Conservation (phyloP, 352 stramenopile genomes). For the Globisporangium megalacanthum region DNA sequence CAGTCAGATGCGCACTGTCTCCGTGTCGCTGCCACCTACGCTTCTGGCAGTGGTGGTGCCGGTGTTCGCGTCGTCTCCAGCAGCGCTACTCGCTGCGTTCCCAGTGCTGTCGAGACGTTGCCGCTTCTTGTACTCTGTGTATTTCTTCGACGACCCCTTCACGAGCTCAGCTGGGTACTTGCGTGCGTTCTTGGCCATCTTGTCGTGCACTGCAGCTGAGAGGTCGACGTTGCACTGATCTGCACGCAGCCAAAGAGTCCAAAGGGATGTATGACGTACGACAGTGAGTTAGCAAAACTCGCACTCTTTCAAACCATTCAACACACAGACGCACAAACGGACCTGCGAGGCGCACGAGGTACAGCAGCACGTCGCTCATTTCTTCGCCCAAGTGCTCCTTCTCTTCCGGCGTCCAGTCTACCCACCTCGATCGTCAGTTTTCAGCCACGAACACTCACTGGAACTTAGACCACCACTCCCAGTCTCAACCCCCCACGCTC, state of each 20-base stretch:
- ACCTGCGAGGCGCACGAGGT: constrained; percentile 92
- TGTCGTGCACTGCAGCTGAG: constrained; percentile 82
- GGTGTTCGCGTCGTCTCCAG: not conserved
- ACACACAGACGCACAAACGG: not conserved
- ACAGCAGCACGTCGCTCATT: constrained; percentile 96
- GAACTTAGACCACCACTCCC: not conserved
- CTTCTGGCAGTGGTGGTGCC: not conserved
- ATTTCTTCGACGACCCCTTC: constrained; percentile 68
- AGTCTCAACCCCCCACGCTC: constrained; percentile 14
- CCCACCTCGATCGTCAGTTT: not conserved
- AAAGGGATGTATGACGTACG: too few species aligned
- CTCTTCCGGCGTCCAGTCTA: constrained; percentile 74
- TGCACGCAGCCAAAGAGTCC: not conserved
- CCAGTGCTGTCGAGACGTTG: constrained; percentile 28
- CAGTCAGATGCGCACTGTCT: constrained; percentile 7
- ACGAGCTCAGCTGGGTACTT: constrained; percentile 76
- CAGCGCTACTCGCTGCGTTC: not conserved
- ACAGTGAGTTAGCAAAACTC: too few species aligned
- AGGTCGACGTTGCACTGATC: constrained; percentile 91
- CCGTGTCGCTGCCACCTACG: not conserved
- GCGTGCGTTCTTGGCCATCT: constrained; percentile 88
- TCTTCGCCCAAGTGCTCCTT: constrained; percentile 93
- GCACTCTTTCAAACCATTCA: not conserved
- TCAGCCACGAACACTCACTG: not conserved
- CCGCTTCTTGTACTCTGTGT: constrained; percentile 70